phyloP scores from a whole-genome alignment of 495 filamentous ascomycete genomes.

The Letharia lupina region DNA sequence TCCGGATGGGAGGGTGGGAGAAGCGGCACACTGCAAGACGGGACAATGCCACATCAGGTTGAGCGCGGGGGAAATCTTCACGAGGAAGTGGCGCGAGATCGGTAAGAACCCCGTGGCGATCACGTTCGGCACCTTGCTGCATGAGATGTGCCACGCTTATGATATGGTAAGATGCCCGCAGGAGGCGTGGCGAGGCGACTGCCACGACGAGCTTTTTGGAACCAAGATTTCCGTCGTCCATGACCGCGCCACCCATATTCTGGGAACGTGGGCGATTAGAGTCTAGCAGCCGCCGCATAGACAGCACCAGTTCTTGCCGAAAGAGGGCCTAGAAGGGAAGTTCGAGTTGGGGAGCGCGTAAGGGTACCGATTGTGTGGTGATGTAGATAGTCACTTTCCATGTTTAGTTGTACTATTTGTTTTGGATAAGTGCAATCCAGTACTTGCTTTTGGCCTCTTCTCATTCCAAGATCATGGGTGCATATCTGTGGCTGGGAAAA shows the following conservation, averaged over 20 bases:
- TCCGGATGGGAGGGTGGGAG: no score
- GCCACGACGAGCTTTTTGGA: neutral
- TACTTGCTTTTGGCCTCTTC: no score
- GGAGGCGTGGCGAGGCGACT: neutral
- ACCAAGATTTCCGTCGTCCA: neutral
- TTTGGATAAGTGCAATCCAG: no score
- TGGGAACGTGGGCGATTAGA: neutral
- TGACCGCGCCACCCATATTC: neutral
- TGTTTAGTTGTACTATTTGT: no score
- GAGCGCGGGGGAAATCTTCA: neutral
- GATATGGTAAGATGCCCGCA: neutral
- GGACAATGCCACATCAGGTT: neutral
- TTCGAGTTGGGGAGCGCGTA: no score
- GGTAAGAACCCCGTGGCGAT: neutral
- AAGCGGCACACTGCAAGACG: no score
- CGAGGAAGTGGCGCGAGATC: neutral
- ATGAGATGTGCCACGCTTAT: constrained; percentile 14
- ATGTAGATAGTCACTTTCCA: no score
- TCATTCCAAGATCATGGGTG: no score
- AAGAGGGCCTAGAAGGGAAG: no score
- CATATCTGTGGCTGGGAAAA: no score
- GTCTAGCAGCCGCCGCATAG: neutral
- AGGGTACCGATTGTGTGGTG: no score
- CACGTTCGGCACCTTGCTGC: neutral
- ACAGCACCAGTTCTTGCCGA: neutral